These are phyloP conservation scores for Sindora glabra DNA, from an alignment of 306 rosid species.

Conservation along the genomic window DNA sequence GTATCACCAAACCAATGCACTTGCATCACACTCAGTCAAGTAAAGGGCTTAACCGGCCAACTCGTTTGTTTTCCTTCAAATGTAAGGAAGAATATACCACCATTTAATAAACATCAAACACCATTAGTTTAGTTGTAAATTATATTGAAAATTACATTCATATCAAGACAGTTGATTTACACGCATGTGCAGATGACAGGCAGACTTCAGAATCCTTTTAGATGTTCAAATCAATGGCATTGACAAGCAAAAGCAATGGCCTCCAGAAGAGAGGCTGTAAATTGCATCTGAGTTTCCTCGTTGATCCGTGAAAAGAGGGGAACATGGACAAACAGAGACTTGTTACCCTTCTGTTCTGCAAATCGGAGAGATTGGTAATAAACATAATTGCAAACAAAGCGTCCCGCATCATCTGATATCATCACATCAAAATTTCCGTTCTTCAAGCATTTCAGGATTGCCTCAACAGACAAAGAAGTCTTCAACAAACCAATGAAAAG, in stretches of 20 bases:
- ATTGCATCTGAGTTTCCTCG: constrained; percentile 69
- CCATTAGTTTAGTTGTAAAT: neutral
- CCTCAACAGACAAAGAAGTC: constrained; percentile 46
- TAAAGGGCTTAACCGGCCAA: neutral
- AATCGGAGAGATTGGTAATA: constrained; percentile 77
- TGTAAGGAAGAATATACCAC: neutral
- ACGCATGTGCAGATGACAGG: constrained; percentile 15
- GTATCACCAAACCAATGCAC: too few species aligned
- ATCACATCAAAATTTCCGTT: constrained; percentile 41
- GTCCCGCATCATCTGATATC: constrained; percentile 74
- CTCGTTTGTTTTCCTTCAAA: neutral
- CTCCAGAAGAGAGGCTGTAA: constrained; percentile 59
- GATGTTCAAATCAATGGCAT: constrained; percentile 8
- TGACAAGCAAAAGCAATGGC: constrained; percentile 60
- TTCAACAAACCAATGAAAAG: constrained; percentile 23
- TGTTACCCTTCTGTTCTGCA: constrained; percentile 78
- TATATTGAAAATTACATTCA: constrained; percentile 24
- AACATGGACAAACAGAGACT: constrained; percentile 76
- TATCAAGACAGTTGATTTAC: constrained; percentile 22
- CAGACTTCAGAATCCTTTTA: neutral
- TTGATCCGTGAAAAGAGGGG: constrained; percentile 66
- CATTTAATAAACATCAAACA: too few species aligned
- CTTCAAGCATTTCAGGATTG: constrained; percentile 48
- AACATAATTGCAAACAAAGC: constrained; percentile 85
- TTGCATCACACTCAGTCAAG: neutral